These are phyloP conservation scores for Malbranchea zuffiana DNA, from an alignment of 2,329 filamentous ascomycete genomes.

Conservation along the genomic window DNA sequence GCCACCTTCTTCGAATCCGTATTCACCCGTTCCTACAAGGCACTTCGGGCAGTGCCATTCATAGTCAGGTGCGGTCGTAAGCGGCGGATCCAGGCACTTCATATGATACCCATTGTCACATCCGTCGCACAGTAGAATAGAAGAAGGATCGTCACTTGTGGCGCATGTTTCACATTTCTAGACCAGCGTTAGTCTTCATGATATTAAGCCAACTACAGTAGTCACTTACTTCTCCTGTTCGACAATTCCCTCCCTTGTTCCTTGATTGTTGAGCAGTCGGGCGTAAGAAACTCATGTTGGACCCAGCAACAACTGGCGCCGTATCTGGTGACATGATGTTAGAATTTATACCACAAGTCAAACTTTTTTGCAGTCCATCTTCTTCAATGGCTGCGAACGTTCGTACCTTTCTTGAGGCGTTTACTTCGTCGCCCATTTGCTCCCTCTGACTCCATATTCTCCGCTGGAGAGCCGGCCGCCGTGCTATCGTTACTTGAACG, in stretches of 20 bases:
- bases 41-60: constrained; percentile 97
- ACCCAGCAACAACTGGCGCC: constrained; percentile 78
- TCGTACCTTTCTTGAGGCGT: constrained; percentile 73
- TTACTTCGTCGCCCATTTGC: constrained; percentile 74
- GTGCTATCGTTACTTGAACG: constrained; percentile 55
- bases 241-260: constrained; percentile 46
- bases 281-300: constrained; percentile 90
- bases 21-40: constrained; percentile 89
- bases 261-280: constrained; percentile 55
- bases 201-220: constrained; percentile 20
- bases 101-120: constrained; percentile 86
- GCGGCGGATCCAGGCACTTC: constrained; percentile 74
- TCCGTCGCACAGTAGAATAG: constrained; percentile 74
- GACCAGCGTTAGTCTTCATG: no score
- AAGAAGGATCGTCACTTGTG: constrained; percentile 59
- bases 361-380: no score
- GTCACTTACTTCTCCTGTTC: constrained; percentile 46
- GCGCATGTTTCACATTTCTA: constrained; percentile 80
- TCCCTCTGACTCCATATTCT: constrained; percentile 47
- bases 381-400: no score
- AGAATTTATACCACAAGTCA: no score
- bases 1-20: constrained; percentile 93
- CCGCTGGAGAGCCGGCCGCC: constrained; percentile 31
- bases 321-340: constrained; percentile 27
- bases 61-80: constrained; percentile 63